Conservation (phyloP, 2,329 filamentous ascomycete genomes). For the Trichophyton simii region DNA sequence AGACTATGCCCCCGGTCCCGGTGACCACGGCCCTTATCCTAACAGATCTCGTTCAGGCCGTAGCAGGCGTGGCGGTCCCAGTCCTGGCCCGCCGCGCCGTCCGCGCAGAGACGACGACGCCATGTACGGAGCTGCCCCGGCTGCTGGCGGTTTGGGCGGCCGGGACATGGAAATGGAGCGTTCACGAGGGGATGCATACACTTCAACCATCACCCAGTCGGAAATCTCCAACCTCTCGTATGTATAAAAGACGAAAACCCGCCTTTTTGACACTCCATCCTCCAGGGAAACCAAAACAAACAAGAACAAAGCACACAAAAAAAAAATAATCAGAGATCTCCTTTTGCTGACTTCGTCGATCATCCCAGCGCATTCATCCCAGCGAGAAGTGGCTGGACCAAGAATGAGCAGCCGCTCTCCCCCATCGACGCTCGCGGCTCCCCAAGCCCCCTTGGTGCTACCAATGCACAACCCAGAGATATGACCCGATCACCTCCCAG, state of each 20-base stretch:
- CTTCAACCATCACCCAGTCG: not conserved
- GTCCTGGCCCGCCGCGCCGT: conserved; percentile 11
- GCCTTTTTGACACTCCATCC: not conserved
- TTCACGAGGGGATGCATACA: conserved; percentile 37
- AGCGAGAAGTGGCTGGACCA: conserved; percentile 34
- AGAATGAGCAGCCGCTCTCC: conserved; percentile 7
- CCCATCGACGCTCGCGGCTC: conserved; percentile 12
- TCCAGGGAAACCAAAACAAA: no score
- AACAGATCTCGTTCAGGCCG: conserved; percentile 12
- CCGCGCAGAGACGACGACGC: not conserved
- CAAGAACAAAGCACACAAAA: no score
- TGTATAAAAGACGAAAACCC: conserved; percentile 15
- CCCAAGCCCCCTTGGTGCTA: conserved; percentile 4
- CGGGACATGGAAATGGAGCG: conserved; percentile 74
- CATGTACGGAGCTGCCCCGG: not conserved
- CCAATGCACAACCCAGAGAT: conserved; percentile 11
- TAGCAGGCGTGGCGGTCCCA: conserved; percentile 19
- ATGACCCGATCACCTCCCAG: conserved; percentile 18
- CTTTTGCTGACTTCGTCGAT: not conserved
- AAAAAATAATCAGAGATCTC: no score
- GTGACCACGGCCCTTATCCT: not conserved
- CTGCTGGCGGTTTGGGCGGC: conserved; percentile 35
- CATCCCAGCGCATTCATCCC: conserved; percentile 27
- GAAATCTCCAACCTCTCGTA: not conserved
- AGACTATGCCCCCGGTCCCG: not conserved